Conservation (phyloP, 108 stramenopile species). For the Skeletonema marinoi region DNA sequence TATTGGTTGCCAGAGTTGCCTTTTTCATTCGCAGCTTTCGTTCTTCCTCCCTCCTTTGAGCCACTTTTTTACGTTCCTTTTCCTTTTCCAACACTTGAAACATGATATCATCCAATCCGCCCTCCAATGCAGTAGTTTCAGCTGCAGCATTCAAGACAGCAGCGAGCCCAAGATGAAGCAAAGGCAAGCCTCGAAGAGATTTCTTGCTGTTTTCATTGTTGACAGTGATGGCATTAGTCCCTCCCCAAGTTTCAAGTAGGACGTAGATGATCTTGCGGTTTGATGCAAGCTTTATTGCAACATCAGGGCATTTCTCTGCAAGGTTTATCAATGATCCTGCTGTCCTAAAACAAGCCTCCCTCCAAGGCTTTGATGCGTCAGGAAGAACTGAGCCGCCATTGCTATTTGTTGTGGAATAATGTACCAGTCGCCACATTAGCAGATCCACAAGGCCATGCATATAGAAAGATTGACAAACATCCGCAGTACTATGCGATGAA, state of each 20-base stretch:
- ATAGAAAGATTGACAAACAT: slow-evolving; percentile 42
- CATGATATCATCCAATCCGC: slow-evolving; percentile 47
- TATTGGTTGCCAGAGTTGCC: not conserved
- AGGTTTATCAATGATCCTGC: slow-evolving; percentile 59
- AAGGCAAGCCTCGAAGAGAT: slow-evolving; percentile 25
- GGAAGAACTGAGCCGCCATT: slow-evolving; percentile 12
- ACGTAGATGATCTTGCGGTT: slow-evolving; percentile 32
- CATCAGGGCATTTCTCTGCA: slow-evolving; percentile 53
- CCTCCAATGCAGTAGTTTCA: slow-evolving; percentile 21
- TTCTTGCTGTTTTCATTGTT: slow-evolving; percentile 11
- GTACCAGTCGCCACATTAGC: slow-evolving; percentile 36
- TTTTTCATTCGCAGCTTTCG: slow-evolving; percentile 16
- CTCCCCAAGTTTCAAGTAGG: slow-evolving; percentile 59
- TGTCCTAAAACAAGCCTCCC: slow-evolving; percentile 52
- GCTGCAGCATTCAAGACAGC: slow-evolving; percentile 51
- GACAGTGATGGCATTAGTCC: slow-evolving; percentile 25
- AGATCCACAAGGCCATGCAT: slow-evolving; percentile 32
- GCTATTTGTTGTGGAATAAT: slow-evolving; percentile 4
- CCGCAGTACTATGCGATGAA: slow-evolving; percentile 54
- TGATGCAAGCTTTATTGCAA: slow-evolving; percentile 39
- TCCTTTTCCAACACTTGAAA: slow-evolving; percentile 44
- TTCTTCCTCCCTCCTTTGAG: slow-evolving; percentile 49
- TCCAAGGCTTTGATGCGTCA: slow-evolving; percentile 37
- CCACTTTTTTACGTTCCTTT: slow-evolving; percentile 33
- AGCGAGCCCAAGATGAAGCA: slow-evolving; percentile 50